Evolutionary conservation across 805 yeast species (phyloP).

Genomic region (Pichia deserticola): DNA sequence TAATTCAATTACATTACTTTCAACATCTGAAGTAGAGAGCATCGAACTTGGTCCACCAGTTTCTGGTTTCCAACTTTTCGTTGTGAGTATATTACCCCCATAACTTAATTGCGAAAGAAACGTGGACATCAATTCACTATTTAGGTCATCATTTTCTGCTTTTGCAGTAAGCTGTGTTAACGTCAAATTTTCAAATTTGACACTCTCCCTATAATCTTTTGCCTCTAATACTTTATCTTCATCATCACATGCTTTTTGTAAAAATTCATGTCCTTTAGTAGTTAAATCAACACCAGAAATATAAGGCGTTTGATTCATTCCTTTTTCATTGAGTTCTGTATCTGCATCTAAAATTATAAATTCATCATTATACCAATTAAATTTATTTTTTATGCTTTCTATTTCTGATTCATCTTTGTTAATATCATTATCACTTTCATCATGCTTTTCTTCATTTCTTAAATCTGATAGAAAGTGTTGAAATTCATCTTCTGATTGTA

Average conservation of each 20-base stretch:
- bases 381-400: neutral
- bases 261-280: conserved; percentile 4
- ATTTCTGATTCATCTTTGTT: neutral
- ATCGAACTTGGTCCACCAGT: conserved; percentile 3
- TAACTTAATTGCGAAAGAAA: neutral
- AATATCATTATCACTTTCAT: neutral
- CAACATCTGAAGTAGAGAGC: neutral
- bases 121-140: neutral
- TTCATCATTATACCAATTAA: conserved; percentile 1
- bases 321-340: neutral
- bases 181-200: conserved; percentile 1
- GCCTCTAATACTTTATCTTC: conserved; percentile 1
- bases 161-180: neutral
- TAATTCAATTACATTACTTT: neutral
- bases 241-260: conserved; percentile 2
- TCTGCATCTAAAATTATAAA: neutral
- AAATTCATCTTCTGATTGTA: conserved; percentile 3
- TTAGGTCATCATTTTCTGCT: neutral
- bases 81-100: neutral
- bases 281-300: conserved; percentile 3
- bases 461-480: neutral
- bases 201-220: conserved; percentile 2
- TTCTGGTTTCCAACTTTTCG: conserved; percentile 1
- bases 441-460: neutral
- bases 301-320: neutral